A percentile compares a stretch with the other conserved stretches of the same genome.
phyloP scores from a whole-genome alignment of 2,329 filamentous ascomycete genomes.

The Aspergillus viridinutans region DNA sequence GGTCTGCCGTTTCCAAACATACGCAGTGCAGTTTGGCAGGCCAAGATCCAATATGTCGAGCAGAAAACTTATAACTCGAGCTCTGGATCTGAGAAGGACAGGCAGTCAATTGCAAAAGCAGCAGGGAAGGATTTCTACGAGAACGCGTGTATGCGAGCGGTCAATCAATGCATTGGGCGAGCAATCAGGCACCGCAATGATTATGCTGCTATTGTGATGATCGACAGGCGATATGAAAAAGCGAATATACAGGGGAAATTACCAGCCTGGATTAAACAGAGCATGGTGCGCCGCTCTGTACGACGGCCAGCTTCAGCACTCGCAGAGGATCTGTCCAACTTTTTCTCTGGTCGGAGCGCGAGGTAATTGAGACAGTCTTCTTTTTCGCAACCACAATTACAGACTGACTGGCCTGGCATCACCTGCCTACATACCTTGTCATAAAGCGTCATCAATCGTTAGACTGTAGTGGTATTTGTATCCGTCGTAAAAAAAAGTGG shows the following conservation, averaged over 20 bases:
- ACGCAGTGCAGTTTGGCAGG: conserved; percentile 85
- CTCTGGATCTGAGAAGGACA: conserved; percentile 24
- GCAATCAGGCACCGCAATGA: conserved; percentile 85
- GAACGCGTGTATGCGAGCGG: conserved; percentile 92
- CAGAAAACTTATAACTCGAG: conserved; percentile 44
- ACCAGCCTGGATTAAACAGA: conserved; percentile 80
- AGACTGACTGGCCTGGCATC: not conserved
- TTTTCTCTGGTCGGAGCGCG: conserved; percentile 25
- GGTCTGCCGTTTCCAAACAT: conserved; percentile 92
- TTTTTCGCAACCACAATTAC: not conserved
- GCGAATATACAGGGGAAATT: conserved; percentile 72
- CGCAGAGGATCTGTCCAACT: conserved; percentile 28
- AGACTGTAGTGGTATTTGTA: not conserved
- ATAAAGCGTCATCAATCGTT: not conserved
- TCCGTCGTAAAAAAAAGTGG: not conserved
- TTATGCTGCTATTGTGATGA: conserved; percentile 83
- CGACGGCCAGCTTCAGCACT: conserved; percentile 22
- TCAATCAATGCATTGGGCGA: conserved; percentile 93
- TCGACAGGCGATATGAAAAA: conserved; percentile 75
- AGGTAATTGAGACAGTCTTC: not conserved
- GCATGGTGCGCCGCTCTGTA: conserved; percentile 44
- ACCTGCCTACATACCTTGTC: not conserved
- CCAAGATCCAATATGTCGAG: conserved; percentile 83
- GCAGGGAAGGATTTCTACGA: conserved; percentile 79
- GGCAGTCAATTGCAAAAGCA: conserved; percentile 37